A percentile compares a stretch with the other conserved stretches of the same genome.
Conservation (phyloP, 1,284 basidiomycete species). For the Ustilago shanxiensis region DNA sequence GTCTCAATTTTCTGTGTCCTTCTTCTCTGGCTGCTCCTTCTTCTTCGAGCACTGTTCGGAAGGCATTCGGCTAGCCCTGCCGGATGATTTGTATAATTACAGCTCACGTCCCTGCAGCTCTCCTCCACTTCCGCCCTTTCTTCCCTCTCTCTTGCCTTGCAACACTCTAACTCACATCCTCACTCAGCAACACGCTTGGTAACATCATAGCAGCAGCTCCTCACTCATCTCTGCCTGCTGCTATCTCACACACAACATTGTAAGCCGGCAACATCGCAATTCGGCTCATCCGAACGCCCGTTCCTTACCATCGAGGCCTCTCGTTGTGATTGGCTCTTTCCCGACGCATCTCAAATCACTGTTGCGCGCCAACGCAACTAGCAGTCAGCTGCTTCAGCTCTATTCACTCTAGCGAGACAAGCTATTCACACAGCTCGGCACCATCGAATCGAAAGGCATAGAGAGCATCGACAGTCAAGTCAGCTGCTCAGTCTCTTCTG, state of each 20-base stretch:
- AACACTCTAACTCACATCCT: background rate
- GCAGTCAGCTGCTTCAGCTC: slow-evolving; percentile 8
- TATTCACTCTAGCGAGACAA: background rate
- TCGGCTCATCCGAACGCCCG: background rate
- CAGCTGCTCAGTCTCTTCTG: background rate
- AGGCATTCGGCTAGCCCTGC: background rate
- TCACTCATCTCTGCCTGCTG: slow-evolving; percentile 16
- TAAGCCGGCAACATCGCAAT: too few species aligned
- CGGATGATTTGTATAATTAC: slow-evolving; percentile 7
- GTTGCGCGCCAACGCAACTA: slow-evolving; percentile 5
- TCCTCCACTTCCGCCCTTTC: background rate
- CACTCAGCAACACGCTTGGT: background rate
- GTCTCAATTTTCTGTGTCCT: too few species aligned
- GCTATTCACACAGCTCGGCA: too few species aligned
- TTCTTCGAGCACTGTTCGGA: background rate
- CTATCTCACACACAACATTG: background rate
- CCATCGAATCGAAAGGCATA: too few species aligned
- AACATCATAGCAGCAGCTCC: slow-evolving; percentile 1
- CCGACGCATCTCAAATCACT: background rate
- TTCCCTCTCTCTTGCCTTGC: background rate
- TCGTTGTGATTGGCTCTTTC: slow-evolving; percentile 1
- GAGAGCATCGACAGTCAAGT: slow-evolving; percentile 7
- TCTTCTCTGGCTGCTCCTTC: too few species aligned
- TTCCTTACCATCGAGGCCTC: background rate
- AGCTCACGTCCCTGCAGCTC: background rate